Base-by-base conservation (phyloP, 768 basidiomycete species). In the Amanita subjunquillea region DNA sequence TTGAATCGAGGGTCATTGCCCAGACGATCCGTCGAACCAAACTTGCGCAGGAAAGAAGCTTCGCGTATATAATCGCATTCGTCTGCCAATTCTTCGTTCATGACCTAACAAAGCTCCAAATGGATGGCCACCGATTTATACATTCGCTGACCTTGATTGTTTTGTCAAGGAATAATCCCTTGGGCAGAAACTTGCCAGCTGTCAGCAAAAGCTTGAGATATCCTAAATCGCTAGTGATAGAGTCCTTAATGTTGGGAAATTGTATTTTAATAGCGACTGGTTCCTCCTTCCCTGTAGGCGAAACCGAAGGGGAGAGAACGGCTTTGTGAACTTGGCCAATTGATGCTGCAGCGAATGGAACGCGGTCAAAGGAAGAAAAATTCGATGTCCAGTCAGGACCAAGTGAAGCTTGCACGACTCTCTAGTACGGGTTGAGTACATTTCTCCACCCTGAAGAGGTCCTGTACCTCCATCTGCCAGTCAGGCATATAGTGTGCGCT, bases 401-500 rank as follows among this genome's bases (percentile, higher is more conserved):
- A 5, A 96, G 75, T 6, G 91, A 78, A n/a, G 72, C 60, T 1
- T 60, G 63, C 68, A 99, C 76, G 29, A 92, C 92, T 87, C 80
- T 61, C 78, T 81, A 57, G 38, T 25, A 48, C 25, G 38, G 3
- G 17, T 22, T 20, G n/a, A 38, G 48, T 52, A 42, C 23, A 44
- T 25, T 36, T 37, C 22, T 45, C 32, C 13, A 36, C 17, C 12
- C 7, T 25, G 15, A 29, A 29, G 6, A 36, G 23, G 27, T 3
- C 62, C 6, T 68, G 17, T 13, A 91, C 94, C 79, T 94, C 88
- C 83, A 97, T 87, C 64, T 99, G 95, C 87, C 88, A 94, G 58
- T 95, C 87, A 0, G 95, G 95, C 95, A 99, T 99, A 64, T 97
- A 97, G 66, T 99, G 91, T 1, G 95, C 95, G 58, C 86, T 83